Evolutionary conservation across 371 early-diverging fungal species (phyloP), one percentile per base, ranked within the genome.

Genomic region (Mortierella sp.): DNA sequence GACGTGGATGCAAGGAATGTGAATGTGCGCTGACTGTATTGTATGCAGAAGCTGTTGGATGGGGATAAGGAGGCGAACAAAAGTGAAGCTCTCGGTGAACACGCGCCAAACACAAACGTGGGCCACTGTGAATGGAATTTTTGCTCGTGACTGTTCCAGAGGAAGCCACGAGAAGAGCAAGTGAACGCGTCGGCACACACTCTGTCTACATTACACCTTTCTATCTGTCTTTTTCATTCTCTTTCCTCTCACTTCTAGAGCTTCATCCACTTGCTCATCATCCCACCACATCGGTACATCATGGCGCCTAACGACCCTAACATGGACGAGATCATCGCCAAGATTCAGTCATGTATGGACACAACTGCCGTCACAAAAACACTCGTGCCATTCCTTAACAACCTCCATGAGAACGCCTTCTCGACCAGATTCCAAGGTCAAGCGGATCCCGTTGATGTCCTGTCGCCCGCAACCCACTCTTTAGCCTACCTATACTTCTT

Each of bases 401-500:
- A 71, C 70, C 63, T 84, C 41, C 64, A 68, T 7, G 66, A 73
- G 27, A 49, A 64, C 21, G 76, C 80, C 50, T 78, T 83, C 34
- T 52, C 71, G 24, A 58, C 79, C 3, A 51, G 70, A 27, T 67
- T 84, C 7, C 56, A 80, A 12, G 82, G 81, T 30, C 78, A 82
- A 34, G 55, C 64, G 6, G 89, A 90, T 72, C 90, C 90, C 6
- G 60, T 91, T 6, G 82, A 81, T n/a, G 60, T 81, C 14, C 71
- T 92, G 37, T 80, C 87, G 54, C 90, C 90, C 26, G 61, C 56
- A 7, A 26, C 37, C 4, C 81, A 87, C 54, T 85, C 86, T 28
- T 70, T 90, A 19, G 86, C 83, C 30, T 93, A 87, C 65, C 70
- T 87, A 6, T 84, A 82, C 58, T 86, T 92, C 46, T 79, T 93